Percentiles rank a stretch among this genome's conserved stretches.
Evolutionary conservation across 1,284 basidiomycete genomes (phyloP).

Genomic region (Exobasidium cylindrosporum): DNA sequence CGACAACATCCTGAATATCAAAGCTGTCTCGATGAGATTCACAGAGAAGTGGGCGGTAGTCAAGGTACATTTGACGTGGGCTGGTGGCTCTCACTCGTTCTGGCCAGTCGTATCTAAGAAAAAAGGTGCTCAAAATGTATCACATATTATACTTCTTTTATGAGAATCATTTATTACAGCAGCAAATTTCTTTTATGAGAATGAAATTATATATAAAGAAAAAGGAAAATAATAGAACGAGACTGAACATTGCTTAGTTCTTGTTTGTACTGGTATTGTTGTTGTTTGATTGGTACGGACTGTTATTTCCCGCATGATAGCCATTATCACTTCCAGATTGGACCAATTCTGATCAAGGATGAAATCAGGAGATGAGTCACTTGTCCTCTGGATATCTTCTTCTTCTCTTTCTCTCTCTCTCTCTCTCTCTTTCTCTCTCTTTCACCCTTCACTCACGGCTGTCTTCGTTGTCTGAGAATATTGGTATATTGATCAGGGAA

Average conservation of each 20-base stretch:
- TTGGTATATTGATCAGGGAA: no score
- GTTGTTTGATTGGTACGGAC: background rate
- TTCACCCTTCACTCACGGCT: no score
- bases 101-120: background rate
- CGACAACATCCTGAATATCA: background rate
- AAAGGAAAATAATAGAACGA: background rate
- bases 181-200: background rate
- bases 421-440: no score
- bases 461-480: no score
- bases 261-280: background rate
- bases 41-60: background rate
- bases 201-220: background rate
- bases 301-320: background rate
- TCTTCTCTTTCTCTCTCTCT: no score
- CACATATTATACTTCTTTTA: background rate
- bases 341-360: no score
- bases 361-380: no score
- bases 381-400: no score
- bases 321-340: background rate
- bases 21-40: background rate
- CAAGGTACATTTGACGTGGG: background rate
- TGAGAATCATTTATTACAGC: background rate
- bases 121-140: background rate
- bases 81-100: background rate
- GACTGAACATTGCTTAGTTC: background rate